These are phyloP conservation scores for Theobroma cacao DNA, from an alignment of 345 rosid genomes.

Conservation along the genomic window DNA sequence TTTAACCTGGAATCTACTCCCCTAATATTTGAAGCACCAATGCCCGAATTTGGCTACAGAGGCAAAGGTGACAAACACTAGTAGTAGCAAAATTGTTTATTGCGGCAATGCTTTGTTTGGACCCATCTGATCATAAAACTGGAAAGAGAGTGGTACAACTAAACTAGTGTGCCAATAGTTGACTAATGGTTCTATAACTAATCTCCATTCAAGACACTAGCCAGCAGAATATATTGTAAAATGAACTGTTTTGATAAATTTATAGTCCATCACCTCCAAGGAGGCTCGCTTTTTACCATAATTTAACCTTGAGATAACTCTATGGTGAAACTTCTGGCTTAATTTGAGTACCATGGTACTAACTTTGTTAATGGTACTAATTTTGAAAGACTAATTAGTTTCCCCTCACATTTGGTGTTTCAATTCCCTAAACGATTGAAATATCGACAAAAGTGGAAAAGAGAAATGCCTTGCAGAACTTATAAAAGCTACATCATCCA, in stretches of 20 bases:
- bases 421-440: neutral
- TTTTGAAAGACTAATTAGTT: neutral
- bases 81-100: neutral
- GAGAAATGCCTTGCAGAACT: slow-evolving; percentile 7
- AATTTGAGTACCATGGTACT: neutral
- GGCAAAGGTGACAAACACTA: neutral
- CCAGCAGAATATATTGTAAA: neutral
- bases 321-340: neutral
- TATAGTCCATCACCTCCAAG: neutral
- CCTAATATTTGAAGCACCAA: neutral
- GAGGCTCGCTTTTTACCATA: neutral
- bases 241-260: neutral
- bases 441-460: neutral
- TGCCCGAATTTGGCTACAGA: neutral
- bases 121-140: neutral
- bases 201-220: neutral
- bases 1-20: neutral
- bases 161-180: neutral
- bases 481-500: neutral
- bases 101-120: neutral
- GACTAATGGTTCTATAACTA: neutral
- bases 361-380: neutral
- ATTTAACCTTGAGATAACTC: neutral
- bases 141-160: neutral
- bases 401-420: neutral